These are phyloP conservation scores for Epithele typhae DNA, from an alignment of 768 basidiomycete genomes.

Conservation along the genomic window DNA sequence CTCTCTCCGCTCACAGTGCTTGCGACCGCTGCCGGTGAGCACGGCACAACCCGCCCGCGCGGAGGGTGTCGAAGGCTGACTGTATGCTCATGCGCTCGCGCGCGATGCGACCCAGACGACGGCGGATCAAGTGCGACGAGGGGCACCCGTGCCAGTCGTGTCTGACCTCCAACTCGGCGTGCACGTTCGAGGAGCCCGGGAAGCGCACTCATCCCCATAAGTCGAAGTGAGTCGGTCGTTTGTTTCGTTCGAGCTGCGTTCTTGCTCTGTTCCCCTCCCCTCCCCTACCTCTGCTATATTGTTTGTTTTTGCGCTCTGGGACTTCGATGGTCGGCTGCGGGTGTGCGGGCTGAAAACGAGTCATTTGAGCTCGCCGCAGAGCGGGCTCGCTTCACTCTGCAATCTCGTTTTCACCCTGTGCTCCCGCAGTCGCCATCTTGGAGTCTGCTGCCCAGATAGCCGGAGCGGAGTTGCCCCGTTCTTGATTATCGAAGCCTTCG, in stretches of 20 bases:
- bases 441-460: no score
- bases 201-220: constrained; percentile 85
- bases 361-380: no score
- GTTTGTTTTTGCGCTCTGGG: no score
- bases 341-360: no score
- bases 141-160: constrained; percentile 88
- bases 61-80: not conserved
- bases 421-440: no score
- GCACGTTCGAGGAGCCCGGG: constrained; percentile 85
- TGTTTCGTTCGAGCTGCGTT: not conserved
- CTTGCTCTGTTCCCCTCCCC: not conserved
- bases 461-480: no score
- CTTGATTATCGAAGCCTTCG: no score
- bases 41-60: constrained; percentile 1
- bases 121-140: constrained; percentile 86
- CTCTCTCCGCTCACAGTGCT: constrained; percentile 45
- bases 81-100: constrained; percentile 9
- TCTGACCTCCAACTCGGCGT: constrained; percentile 74
- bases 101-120: constrained; percentile 60
- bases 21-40: constrained; percentile 89
- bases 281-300: no score
- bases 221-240: constrained; percentile 60
- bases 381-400: no score
- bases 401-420: no score
- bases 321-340: no score